These are phyloP conservation scores for Hyphopichia homilentoma DNA, from an alignment of 805 yeast species.

Conservation along the genomic window DNA sequence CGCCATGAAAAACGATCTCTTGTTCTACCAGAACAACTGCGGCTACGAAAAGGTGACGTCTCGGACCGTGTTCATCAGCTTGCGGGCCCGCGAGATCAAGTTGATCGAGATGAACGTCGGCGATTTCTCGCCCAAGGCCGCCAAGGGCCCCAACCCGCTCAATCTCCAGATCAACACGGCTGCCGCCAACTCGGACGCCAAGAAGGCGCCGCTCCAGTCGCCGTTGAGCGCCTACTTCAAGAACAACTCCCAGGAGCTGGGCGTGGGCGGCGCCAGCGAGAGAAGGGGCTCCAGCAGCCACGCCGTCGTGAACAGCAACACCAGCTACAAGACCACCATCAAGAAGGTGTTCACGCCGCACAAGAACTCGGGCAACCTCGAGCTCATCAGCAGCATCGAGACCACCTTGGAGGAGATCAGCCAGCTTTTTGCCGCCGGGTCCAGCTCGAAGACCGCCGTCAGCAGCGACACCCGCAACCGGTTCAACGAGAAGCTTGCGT, in stretches of 20 bases:
- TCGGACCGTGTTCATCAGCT: slow-evolving; percentile 38
- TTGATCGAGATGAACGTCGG: slow-evolving; percentile 37
- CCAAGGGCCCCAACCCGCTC: not conserved
- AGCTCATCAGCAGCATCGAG: slow-evolving; percentile 23
- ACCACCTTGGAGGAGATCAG: slow-evolving; percentile 24
- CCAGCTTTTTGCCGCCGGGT: slow-evolving; percentile 8
- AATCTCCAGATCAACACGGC: not conserved
- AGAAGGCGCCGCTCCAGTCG: not conserved
- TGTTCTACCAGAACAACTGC: slow-evolving; percentile 37
- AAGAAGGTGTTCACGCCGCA: slow-evolving; percentile 34
- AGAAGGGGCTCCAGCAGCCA: not conserved
- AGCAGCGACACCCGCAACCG: not conserved
- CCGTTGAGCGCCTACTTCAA: slow-evolving; percentile 1
- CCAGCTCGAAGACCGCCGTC: not conserved
- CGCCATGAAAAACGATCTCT: slow-evolving; percentile 53
- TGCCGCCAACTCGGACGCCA: not conserved
- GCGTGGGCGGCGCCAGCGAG: not conserved
- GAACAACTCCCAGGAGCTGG: not conserved
- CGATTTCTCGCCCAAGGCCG: too few relatives aligned
- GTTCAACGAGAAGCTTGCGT: not conserved
- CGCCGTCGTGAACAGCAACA: slow-evolving; percentile 2
- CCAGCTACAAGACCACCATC: slow-evolving; percentile 31
- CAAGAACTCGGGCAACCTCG: slow-evolving; percentile 29
- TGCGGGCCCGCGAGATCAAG: slow-evolving; percentile 43
- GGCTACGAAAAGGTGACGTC: slow-evolving; percentile 27